These are phyloP conservation scores for Talaromyces marneffei DNA, from an alignment of 2,329 filamentous ascomycete species.

Conservation along the genomic window DNA sequence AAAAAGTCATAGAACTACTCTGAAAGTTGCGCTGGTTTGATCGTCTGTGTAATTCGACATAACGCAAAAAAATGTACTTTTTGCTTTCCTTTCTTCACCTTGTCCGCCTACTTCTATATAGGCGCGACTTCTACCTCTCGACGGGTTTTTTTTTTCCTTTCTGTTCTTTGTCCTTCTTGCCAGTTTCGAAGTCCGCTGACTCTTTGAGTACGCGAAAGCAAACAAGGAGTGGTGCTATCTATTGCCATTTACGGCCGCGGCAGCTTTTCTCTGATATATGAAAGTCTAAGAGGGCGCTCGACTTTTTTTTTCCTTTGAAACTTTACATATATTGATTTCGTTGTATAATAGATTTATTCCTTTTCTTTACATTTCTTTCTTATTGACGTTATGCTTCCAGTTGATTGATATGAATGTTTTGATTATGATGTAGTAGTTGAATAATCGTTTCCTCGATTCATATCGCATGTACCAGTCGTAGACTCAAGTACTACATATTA, in stretches of 20 bases:
- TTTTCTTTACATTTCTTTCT: slow-evolving; percentile 15
- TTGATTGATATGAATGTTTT: neutral
- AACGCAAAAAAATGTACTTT: slow-evolving; percentile 7
- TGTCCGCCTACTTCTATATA: neutral
- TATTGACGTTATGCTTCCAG: slow-evolving; percentile 6
- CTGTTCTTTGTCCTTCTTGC: neutral
- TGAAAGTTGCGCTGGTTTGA: slow-evolving; percentile 6
- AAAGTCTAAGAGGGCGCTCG: neutral
- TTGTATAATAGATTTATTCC: slow-evolving; percentile 18
- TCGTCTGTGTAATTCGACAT: slow-evolving; percentile 9
- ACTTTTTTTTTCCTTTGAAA: neutral
- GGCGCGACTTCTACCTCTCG: neutral
- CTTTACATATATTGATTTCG: slow-evolving; percentile 11
- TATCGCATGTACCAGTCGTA: neutral
- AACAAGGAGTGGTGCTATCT: neutral
- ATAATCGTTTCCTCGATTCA: neutral
- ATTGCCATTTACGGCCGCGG: slow-evolving; percentile 5
- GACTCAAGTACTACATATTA: neutral
- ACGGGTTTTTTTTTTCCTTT: slow-evolving; percentile 1
- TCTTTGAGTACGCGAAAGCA: neutral
- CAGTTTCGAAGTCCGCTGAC: neutral
- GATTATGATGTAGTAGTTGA: neutral
- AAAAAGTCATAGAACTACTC: slow-evolving; percentile 4
- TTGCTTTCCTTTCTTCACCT: neutral
- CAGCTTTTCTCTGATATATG: neutral